A percentile compares a stretch with the other conserved stretches of the same genome.
Conservation (phyloP, 495 filamentous ascomycete species). For the Talaromyces adpressus region DNA sequence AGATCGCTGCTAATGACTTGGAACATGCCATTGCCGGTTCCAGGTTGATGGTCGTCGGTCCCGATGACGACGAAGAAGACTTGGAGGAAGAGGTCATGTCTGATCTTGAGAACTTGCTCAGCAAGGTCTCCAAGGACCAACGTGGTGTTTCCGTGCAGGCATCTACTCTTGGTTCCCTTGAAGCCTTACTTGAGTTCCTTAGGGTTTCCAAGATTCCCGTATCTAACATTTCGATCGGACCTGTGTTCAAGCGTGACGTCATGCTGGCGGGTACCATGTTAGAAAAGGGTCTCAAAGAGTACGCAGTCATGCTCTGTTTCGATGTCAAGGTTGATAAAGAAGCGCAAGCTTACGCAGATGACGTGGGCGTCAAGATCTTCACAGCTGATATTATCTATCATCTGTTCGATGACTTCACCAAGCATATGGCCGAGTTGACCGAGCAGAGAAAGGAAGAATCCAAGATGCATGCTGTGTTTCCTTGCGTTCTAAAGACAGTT, state of each 20-base stretch:
- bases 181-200: slow-evolving; percentile 94
- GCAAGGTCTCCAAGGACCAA: slow-evolving; percentile 80
- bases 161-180: slow-evolving; percentile 93
- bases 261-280: slow-evolving; percentile 96
- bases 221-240: slow-evolving; percentile 93
- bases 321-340: slow-evolving; percentile 99
- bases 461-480: slow-evolving; percentile 93
- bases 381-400: slow-evolving; percentile 99
- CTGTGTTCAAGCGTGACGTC: slow-evolving; percentile 97
- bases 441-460: slow-evolving; percentile 94
- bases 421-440: slow-evolving; percentile 77
- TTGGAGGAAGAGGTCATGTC: slow-evolving; percentile 94
- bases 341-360: slow-evolving; percentile 81
- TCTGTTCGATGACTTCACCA: slow-evolving; percentile 92
- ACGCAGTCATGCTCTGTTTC: slow-evolving; percentile 98
- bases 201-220: slow-evolving; percentile 93
- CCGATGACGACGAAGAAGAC: slow-evolving; percentile 94
- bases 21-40: slow-evolving; percentile 97
- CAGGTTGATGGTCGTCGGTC: slow-evolving; percentile 84
- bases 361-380: slow-evolving; percentile 96
- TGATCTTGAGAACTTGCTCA: slow-evolving; percentile 86
- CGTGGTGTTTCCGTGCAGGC: slow-evolving; percentile 96
- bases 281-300: slow-evolving; percentile 83
- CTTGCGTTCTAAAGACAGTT: slow-evolving; percentile 80
- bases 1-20: slow-evolving; percentile 94